Evolutionary conservation across 441 rosid species (phyloP), one percentile per base, ranked within the genome.

Genomic region (Croton laevigatus): DNA sequence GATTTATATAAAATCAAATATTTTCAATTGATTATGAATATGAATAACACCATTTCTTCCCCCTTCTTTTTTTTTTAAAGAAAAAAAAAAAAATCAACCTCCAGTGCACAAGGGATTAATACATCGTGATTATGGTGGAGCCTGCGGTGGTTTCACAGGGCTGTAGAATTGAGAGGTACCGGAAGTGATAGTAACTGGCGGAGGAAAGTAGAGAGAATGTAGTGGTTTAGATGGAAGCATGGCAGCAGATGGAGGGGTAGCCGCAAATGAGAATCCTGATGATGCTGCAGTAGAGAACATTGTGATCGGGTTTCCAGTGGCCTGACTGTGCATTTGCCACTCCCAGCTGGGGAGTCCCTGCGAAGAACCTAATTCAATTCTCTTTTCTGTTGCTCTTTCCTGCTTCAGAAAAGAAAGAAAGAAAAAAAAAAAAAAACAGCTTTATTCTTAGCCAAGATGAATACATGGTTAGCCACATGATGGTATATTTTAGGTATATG

Each of bases 191-290:
- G 78, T 60, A 23, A 76, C 51, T 3, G 90, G 71, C 16, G 88
- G 76, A 23, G 81, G 58, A 60, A 86, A 81, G 77, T 73, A 74
- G 59, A 84, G 78, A 75, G 60, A 73, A 37, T 76, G 85, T 37
- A 75, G 74, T 27, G 84, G 79, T 73, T 79, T 78, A n/a, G 88
- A 75, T 22, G 91, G 82, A 71, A 80, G 83, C 73, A 66, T 68
- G 78, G 89, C 82, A 74, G 90, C 81, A 52, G 87, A 62, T 64
- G 76, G 83, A 34, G 88, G 78, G 73, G 79, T 72, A 60, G 89
- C 84, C 73, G 89, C 80, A 74, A 76, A 81, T 71, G 96, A 90
- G 98, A 94, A 94, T 94, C 98, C 91, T 94, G 98, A 94, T 91
- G 98, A 94, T 91, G 98, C 97, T 94, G 98, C 98, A 84, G 86